A percentile compares a stretch with the other conserved stretches of the same genome.
Evolutionary conservation across 2,329 filamentous ascomycete genomes (phyloP).

Genomic region (Stemphylium beticola): DNA sequence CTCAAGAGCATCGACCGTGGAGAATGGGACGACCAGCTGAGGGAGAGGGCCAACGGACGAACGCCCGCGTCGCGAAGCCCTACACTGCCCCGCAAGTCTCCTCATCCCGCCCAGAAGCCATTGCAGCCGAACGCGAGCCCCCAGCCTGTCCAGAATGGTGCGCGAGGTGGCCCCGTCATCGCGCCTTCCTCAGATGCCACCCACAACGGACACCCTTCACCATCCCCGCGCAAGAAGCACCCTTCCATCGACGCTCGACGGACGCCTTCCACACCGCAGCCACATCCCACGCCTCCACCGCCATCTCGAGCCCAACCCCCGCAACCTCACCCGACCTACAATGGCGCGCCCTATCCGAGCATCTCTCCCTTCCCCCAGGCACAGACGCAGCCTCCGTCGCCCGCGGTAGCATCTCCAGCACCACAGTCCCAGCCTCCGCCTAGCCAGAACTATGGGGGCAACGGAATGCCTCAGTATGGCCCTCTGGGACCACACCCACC

Average conservation of each 20-base stretch:
- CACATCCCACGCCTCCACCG: constrained; percentile 19
- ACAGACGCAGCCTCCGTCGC: constrained; percentile 29
- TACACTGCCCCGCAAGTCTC: constrained; percentile 33
- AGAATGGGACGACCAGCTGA: constrained; percentile 56
- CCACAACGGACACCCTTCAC: constrained; percentile 27
- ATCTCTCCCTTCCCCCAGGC: constrained; percentile 47
- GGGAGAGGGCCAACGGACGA: constrained; percentile 30
- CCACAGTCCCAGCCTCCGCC: constrained; percentile 41
- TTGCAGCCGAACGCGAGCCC: constrained; percentile 16
- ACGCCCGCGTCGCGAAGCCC: constrained; percentile 32
- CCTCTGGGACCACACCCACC: constrained; percentile 35
- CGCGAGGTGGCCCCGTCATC: constrained; percentile 11
- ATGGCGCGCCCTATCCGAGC: constrained; percentile 41
- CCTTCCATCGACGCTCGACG: constrained; percentile 19
- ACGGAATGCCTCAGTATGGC: constrained; percentile 35
- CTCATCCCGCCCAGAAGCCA: constrained; percentile 27
- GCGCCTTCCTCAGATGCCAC: constrained; percentile 15
- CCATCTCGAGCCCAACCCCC: constrained; percentile 30
- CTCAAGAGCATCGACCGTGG: constrained; percentile 71
- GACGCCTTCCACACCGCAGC: constrained; percentile 26
- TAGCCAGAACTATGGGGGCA: constrained; percentile 30
- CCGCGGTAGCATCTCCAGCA: constrained; percentile 45
- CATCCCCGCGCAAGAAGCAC: constrained; percentile 41
- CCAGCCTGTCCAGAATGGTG: constrained; percentile 15
- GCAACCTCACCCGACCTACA: constrained; percentile 33